Percentiles rank a stretch among this genome's conserved stretches.
These are phyloP conservation scores for Letharia columbiana DNA, from an alignment of 495 filamentous ascomycete species.

Conservation along the genomic window DNA sequence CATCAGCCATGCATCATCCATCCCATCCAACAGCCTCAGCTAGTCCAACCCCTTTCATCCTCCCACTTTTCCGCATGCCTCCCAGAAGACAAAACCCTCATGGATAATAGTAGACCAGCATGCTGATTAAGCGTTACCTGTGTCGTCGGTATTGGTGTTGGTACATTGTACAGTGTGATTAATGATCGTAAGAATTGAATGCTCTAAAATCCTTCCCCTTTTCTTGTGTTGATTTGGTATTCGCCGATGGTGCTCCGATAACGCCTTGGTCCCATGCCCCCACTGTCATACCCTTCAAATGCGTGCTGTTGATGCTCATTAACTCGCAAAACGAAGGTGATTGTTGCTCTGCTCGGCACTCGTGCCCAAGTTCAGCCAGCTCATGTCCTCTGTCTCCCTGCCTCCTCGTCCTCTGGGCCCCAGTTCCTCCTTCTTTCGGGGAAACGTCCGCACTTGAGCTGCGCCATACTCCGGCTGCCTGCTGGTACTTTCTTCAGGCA, in stretches of 20 bases:
- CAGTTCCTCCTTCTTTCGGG: constrained; percentile 17
- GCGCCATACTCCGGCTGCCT: constrained; percentile 14
- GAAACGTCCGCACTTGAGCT: constrained; percentile 14
- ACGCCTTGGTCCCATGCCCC: not conserved
- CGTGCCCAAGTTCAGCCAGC: constrained; percentile 59
- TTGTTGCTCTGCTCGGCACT: constrained; percentile 17
- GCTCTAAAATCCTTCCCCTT: not conserved
- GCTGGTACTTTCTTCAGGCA: constrained; percentile 11
- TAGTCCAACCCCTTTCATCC: not conserved
- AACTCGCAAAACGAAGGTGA: constrained; percentile 12
- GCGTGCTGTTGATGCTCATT: constrained; percentile 4
- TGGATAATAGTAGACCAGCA: constrained; percentile 11
- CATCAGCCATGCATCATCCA: constrained; percentile 1
- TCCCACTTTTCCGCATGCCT: not conserved
- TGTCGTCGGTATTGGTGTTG: constrained; percentile 13
- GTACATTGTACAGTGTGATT: constrained; percentile 10
- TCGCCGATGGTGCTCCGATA: constrained; percentile 2
- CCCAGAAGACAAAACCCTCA: constrained; percentile 9
- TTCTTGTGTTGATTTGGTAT: constrained; percentile 2
- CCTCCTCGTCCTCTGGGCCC: constrained; percentile 21
- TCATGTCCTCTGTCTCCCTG: constrained; percentile 49
- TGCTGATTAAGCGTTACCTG: constrained; percentile 20
- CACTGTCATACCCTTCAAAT: not conserved
- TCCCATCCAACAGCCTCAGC: not conserved
- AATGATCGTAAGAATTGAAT: constrained; percentile 16